phyloP scores from a whole-genome alignment of 2,329 filamentous ascomycete genomes.

The Gaeumannomyces tritici region DNA sequence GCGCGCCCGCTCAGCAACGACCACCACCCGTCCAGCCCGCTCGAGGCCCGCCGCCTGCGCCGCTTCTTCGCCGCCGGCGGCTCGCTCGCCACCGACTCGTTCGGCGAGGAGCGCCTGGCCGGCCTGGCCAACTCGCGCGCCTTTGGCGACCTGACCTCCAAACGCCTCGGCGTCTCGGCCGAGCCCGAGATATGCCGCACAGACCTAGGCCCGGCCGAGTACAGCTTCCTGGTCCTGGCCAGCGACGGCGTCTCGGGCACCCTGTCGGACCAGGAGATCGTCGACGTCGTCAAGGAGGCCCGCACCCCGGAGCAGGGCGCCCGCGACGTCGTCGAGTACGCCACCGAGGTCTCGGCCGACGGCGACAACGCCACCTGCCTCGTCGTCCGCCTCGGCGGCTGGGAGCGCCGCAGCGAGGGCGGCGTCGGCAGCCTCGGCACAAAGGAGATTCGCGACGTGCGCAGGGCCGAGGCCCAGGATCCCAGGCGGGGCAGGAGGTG shows the following conservation, averaged over 20 bases:
- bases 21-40: slow-evolving; percentile 83
- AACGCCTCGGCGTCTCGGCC: slow-evolving; percentile 86
- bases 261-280: slow-evolving; percentile 85
- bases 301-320: slow-evolving; percentile 82
- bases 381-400: slow-evolving; percentile 57
- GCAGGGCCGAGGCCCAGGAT: slow-evolving; percentile 70
- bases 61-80: slow-evolving; percentile 62
- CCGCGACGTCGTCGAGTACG: slow-evolving; percentile 70
- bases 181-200: slow-evolving; percentile 80
- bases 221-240: slow-evolving; percentile 79
- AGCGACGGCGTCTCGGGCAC: slow-evolving; percentile 84
- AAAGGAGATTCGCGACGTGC: slow-evolving; percentile 81
- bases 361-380: slow-evolving; percentile 63
- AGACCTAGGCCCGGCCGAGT: slow-evolving; percentile 75
- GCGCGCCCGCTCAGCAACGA: slow-evolving; percentile 78
- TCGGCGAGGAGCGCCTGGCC: slow-evolving; percentile 91
- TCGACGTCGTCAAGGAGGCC: slow-evolving; percentile 91
- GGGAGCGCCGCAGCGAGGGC: slow-evolving; percentile 69
- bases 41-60: slow-evolving; percentile 73
- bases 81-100: slow-evolving; percentile 85
- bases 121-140: slow-evolving; percentile 89
- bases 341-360: slow-evolving; percentile 67
- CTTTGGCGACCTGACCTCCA: slow-evolving; percentile 86
- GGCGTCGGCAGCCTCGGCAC: slow-evolving; percentile 83
- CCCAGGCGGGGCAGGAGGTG: slow-evolving; percentile 58